These are phyloP conservation scores for Monosporascus sp. DNA, from an alignment of 2,329 filamentous ascomycete genomes.

Conservation along the genomic window DNA sequence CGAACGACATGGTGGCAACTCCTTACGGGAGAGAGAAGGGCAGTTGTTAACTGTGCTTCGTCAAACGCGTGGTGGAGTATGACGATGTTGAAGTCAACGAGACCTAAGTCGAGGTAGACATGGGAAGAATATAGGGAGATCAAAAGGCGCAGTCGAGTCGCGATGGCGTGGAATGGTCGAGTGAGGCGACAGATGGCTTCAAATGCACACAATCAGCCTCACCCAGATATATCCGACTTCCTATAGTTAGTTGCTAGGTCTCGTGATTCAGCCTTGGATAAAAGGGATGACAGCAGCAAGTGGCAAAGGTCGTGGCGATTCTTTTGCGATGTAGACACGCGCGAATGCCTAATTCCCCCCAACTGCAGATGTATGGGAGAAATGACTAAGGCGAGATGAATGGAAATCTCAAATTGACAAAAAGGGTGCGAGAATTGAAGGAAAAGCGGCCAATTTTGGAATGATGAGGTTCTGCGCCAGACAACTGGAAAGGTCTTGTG, in stretches of 20 bases:
- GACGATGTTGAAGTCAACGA: neutral
- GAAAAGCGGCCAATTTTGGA: neutral
- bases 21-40: conserved; percentile 8
- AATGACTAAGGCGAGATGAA: neutral
- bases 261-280: neutral
- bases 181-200: neutral
- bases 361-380: neutral
- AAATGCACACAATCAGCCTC: neutral
- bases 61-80: conserved; percentile 23
- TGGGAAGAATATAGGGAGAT: conserved; percentile 7
- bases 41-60: conserved; percentile 18
- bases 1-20: conserved; percentile 48
- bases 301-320: neutral
- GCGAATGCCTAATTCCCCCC: neutral
- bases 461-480: neutral
- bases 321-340: neutral
- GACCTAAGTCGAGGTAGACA: conserved; percentile 23
- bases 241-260: neutral
- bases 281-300: neutral
- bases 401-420: neutral
- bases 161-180: neutral
- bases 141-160: neutral
- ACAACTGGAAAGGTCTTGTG: neutral
- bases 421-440: neutral
- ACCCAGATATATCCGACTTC: neutral